These are phyloP conservation scores for Apiotrichum sp. DNA, from an alignment of 1,284 basidiomycete species.

Conservation along the genomic window DNA sequence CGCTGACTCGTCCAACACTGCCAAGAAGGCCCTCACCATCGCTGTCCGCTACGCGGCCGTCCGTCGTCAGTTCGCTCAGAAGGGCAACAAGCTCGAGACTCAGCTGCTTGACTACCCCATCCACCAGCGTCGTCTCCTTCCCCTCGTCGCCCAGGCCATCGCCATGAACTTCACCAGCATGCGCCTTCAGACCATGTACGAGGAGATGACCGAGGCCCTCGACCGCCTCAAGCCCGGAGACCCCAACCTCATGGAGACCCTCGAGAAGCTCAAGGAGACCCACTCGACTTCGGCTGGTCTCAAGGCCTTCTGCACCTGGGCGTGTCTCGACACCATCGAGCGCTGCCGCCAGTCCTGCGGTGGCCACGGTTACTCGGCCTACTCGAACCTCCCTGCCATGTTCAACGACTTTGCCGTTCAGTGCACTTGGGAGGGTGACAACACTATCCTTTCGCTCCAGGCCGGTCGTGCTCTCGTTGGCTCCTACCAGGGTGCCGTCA, in stretches of 20 bases:
- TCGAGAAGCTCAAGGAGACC: conserved; percentile 55
- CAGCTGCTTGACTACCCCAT: conserved; percentile 57
- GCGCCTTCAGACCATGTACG: conserved; percentile 48
- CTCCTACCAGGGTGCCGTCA: conserved; percentile 49
- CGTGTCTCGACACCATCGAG: conserved; percentile 54
- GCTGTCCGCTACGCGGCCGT: conserved; percentile 55
- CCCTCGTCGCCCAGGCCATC: conserved; percentile 53
- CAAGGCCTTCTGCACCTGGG: conserved; percentile 59
- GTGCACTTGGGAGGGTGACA: conserved; percentile 56
- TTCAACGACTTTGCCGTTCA: conserved; percentile 54
- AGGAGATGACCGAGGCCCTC: conserved; percentile 50
- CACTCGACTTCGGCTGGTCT: conserved; percentile 56
- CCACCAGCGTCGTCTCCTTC: conserved; percentile 56
- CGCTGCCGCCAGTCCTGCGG: conserved; percentile 54
- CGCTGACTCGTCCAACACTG: conserved; percentile 51
- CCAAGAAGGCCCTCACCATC: conserved; percentile 55
- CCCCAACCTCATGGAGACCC: conserved; percentile 41
- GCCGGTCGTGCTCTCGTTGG: conserved; percentile 52
- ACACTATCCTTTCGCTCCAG: conserved; percentile 53
- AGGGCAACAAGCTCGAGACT: conserved; percentile 50
- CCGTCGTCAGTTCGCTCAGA: conserved; percentile 52
- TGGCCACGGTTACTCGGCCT: conserved; percentile 56
- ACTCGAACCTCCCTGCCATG: conserved; percentile 54
- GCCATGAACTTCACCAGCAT: conserved; percentile 54
- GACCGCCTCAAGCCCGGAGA: conserved; percentile 52